phyloP scores from a whole-genome alignment of 2,329 filamentous ascomycete species.

The Chalara sp. region DNA sequence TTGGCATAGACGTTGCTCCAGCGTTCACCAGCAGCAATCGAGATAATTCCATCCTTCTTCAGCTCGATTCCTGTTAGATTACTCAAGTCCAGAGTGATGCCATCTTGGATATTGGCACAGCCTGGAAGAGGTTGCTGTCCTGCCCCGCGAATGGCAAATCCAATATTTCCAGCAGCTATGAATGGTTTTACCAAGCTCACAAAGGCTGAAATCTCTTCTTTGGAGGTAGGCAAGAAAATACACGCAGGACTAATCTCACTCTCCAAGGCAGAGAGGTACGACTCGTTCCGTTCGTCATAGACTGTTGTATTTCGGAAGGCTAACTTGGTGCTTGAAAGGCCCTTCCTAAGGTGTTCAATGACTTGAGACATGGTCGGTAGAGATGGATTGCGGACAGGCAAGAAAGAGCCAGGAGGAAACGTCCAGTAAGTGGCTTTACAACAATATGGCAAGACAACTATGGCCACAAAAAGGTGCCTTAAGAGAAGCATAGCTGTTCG shows the following conservation, averaged over 20 bases:
- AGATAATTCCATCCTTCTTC: constrained; percentile 7
- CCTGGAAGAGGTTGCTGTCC: constrained; percentile 2
- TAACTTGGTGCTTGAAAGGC: no score
- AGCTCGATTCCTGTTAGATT: not conserved
- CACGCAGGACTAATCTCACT: constrained; percentile 2
- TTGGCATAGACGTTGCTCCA: not conserved
- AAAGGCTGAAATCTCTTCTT: not conserved
- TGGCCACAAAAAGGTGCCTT: no score
- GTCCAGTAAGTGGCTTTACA: no score
- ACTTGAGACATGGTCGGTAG: no score
- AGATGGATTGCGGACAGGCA: no score
- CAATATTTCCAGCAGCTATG: constrained; percentile 1
- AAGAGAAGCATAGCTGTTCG: no score
- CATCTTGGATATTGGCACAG: not conserved
- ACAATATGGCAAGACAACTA: no score
- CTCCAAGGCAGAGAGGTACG: not conserved
- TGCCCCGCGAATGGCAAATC: constrained; percentile 5
- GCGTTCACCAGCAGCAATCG: not conserved
- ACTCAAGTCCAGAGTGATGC: not conserved
- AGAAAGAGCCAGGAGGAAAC: no score
- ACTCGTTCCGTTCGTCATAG: no score
- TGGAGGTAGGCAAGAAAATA: constrained; percentile 2
- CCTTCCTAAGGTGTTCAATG: no score
- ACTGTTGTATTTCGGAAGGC: no score
- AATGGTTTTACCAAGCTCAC: not conserved